phyloP scores from a whole-genome alignment of 2,329 filamentous ascomycete species.

The Penicillium capsulatum region DNA sequence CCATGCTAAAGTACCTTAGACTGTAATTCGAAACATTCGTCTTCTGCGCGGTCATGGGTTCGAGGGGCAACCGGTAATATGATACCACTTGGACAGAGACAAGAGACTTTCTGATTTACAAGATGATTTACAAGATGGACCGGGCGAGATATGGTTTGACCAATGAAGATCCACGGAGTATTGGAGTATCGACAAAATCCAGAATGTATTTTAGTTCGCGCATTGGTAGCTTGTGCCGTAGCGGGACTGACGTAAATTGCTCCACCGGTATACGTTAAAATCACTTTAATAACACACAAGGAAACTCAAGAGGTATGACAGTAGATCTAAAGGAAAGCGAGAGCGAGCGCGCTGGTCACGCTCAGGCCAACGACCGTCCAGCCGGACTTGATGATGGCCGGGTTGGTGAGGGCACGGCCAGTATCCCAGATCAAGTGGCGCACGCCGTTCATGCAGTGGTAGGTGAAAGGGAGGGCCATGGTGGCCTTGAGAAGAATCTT shows the following conservation, averaged over 20 bases:
- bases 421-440: constrained; percentile 69
- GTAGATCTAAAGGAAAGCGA: constrained; percentile 44
- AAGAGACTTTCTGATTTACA: too few relatives aligned
- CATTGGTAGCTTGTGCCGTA: too few relatives aligned
- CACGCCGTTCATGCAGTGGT: constrained; percentile 64
- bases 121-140: too few relatives aligned
- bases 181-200: too few relatives aligned
- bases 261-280: too few relatives aligned
- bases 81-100: too few relatives aligned
- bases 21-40: background rate
- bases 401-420: constrained; percentile 59
- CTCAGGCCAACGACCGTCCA: constrained; percentile 60
- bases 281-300: constrained; percentile 30
- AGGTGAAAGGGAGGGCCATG: constrained; percentile 63
- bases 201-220: too few relatives aligned
- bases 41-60: too few relatives aligned
- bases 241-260: too few relatives aligned
- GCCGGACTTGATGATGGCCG: constrained; percentile 61
- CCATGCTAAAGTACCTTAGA: background rate
- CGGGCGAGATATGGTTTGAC: too few relatives aligned
- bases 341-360: constrained; percentile 45
- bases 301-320: constrained; percentile 32
- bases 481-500: constrained; percentile 59
- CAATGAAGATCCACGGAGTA: too few relatives aligned
- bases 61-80: too few relatives aligned